phyloP scores from a whole-genome alignment of 2,329 filamentous ascomycete genomes.

The Clarireedia monteithiana region DNA sequence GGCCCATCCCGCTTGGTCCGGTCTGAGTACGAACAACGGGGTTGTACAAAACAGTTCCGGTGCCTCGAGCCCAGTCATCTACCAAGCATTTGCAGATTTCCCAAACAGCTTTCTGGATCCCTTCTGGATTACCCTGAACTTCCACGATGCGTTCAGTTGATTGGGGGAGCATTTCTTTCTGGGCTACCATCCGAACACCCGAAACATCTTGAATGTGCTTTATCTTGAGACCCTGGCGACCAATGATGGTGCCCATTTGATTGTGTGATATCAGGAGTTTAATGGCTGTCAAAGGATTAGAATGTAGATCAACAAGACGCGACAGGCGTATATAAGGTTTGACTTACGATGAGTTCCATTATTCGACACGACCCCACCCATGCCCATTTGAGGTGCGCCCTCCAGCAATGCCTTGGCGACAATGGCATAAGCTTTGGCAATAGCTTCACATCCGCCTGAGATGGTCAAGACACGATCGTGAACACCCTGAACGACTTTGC shows the following conservation, averaged over 20 bases:
- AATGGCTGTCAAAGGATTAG: constrained; percentile 54
- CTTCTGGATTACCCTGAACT: constrained; percentile 87
- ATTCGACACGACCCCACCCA: constrained; percentile 81
- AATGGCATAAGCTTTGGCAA: constrained; percentile 86
- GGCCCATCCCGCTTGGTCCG: constrained; percentile 32
- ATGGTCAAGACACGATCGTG: constrained; percentile 96
- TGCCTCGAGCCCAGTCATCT: constrained; percentile 95
- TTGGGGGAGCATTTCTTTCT: constrained; percentile 99
- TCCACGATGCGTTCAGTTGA: constrained; percentile 98
- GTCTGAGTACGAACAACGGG: constrained; percentile 81
- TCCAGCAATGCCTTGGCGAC: constrained; percentile 88
- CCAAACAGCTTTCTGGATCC: constrained; percentile 94
- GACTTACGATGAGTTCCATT: constrained; percentile 91
- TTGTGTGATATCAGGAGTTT: constrained; percentile 98
- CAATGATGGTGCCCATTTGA: constrained; percentile 99
- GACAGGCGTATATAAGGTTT: neutral
- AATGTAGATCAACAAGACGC: too few relatives aligned
- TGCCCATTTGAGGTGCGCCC: constrained; percentile 88
- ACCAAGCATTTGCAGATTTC: constrained; percentile 98
- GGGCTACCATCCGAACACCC: constrained; percentile 96
- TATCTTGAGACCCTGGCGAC: constrained; percentile 93
- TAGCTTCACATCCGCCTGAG: constrained; percentile 79
- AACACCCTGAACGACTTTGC: constrained; percentile 96
- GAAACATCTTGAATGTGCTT: constrained; percentile 98
- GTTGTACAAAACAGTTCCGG: constrained; percentile 96